Conservation (phyloP, 805 yeast genomes). For the Lipomyces yamadae region DNA sequence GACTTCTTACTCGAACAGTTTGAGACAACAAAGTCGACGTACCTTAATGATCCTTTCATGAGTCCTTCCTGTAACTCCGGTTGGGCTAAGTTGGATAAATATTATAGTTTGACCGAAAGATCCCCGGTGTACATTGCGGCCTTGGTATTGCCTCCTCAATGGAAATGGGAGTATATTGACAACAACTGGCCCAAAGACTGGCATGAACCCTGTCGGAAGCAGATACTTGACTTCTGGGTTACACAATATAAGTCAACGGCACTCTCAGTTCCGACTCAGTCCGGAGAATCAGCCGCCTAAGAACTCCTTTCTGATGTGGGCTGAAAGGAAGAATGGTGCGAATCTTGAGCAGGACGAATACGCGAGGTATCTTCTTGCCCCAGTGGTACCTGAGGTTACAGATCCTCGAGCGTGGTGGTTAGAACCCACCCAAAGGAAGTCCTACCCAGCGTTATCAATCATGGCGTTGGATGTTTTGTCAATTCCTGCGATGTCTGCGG, state of each 20-base stretch:
- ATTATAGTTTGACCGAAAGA: constrained; percentile 2
- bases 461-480: constrained; percentile 9
- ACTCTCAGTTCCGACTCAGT: constrained; percentile 4
- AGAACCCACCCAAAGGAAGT: constrained; percentile 9
- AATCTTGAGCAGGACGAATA: constrained; percentile 4
- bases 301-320: constrained; percentile 6
- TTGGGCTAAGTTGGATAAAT: constrained; percentile 14
- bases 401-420: constrained; percentile 1
- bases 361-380: neutral
- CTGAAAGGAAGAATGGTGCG: neutral
- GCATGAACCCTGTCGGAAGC: constrained; percentile 1
- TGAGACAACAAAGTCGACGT: constrained; percentile 6
- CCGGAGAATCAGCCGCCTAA: neutral
- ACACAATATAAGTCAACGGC: constrained; percentile 7
- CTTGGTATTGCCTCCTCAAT: neutral
- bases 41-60: constrained; percentile 5
- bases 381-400: neutral
- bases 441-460: neutral
- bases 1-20: constrained; percentile 7
- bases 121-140: constrained; percentile 9
- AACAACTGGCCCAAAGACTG: constrained; percentile 5
- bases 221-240: constrained; percentile 1
- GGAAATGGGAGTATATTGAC: constrained; percentile 8
- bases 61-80: constrained; percentile 8
- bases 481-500: constrained; percentile 12